phyloP scores from a whole-genome alignment of 106 monocot genomes.

The Vanilla planifolia region DNA sequence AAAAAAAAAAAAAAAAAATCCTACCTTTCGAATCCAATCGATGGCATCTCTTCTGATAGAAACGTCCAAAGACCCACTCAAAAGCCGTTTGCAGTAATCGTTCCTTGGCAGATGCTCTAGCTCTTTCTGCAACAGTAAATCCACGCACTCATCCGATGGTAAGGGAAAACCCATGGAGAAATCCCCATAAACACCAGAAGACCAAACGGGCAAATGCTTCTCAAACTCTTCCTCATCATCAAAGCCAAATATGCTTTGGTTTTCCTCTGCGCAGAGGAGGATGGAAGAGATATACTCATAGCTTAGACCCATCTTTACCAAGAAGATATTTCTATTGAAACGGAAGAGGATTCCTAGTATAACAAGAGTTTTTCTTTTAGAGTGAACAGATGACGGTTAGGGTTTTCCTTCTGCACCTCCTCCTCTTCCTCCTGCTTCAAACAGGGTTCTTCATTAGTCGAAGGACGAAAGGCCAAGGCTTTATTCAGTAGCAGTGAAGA shows the following conservation, averaged over 20 bases:
- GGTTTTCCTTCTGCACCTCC: neutral
- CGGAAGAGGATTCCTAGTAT: neutral
- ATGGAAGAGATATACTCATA: constrained; percentile 45
- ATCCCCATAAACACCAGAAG: constrained; percentile 14
- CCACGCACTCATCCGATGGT: constrained; percentile 67
- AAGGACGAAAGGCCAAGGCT: neutral
- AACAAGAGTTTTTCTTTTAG: neutral
- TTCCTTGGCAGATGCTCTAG: constrained; percentile 51
- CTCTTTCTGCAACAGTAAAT: constrained; percentile 41
- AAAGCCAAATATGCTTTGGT: constrained; percentile 27
- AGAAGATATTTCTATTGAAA: neutral
- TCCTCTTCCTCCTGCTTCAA: constrained; percentile 10
- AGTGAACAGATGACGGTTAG: neutral
- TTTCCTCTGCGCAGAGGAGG: constrained; percentile 44
- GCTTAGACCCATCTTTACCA: constrained; percentile 25
- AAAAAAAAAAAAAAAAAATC: neutral
- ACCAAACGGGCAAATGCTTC: constrained; percentile 6
- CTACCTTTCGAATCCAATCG: constrained; percentile 90
- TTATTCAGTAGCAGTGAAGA: neutral
- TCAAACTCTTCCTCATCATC: constrained; percentile 20
- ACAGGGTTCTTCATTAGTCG: neutral
- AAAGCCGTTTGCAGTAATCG: constrained; percentile 53
- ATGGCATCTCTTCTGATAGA: constrained; percentile 77
- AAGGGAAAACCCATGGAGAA: constrained; percentile 47
- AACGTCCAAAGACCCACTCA: constrained; percentile 43